Evolutionary conservation across 2,329 filamentous ascomycete species (phyloP).

Genomic region (Chaetomium sp.): DNA sequence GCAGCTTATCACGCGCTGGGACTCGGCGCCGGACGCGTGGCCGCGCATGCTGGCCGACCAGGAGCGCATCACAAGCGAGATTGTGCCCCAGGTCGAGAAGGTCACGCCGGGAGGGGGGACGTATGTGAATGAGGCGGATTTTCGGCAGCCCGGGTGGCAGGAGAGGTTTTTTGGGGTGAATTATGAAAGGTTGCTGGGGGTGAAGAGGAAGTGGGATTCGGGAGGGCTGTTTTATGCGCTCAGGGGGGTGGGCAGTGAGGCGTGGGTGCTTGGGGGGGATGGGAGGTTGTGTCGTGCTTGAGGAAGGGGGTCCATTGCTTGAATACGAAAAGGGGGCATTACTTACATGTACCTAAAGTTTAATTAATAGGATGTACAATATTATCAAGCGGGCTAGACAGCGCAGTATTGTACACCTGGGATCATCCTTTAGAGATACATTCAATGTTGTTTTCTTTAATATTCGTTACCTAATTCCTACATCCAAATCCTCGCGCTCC

Average conservation of each 20-base stretch:
- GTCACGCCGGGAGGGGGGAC: slow-evolving; percentile 46
- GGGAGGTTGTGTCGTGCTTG: slow-evolving; percentile 27
- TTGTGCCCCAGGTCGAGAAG: slow-evolving; percentile 40
- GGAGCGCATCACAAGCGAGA: slow-evolving; percentile 37
- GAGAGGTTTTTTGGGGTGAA: slow-evolving; percentile 51
- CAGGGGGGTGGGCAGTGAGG: slow-evolving; percentile 43
- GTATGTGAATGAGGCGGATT: slow-evolving; percentile 56
- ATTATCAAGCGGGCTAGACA: no score
- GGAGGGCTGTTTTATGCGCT: slow-evolving; percentile 49
- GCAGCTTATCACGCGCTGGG: slow-evolving; percentile 37
- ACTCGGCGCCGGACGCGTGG: slow-evolving; percentile 37
- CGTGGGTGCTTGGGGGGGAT: slow-evolving; percentile 4
- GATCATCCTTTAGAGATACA: no score
- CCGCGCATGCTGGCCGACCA: slow-evolving; percentile 36
- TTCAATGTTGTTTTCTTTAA: no score
- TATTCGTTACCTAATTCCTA: no score
- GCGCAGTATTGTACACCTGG: no score
- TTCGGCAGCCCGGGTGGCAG: slow-evolving; percentile 47
- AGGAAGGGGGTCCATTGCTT: background rate
- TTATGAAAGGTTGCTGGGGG: slow-evolving; percentile 44
- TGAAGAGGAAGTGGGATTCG: slow-evolving; percentile 57
- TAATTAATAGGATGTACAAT: no score
- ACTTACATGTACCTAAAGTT: no score
- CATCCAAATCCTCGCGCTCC: no score
- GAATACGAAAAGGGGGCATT: no score